Percentiles rank a stretch among this genome's conserved stretches.
These are phyloP conservation scores for Bacidia gigantensis DNA, from an alignment of 495 filamentous ascomycete genomes.

Conservation along the genomic window DNA sequence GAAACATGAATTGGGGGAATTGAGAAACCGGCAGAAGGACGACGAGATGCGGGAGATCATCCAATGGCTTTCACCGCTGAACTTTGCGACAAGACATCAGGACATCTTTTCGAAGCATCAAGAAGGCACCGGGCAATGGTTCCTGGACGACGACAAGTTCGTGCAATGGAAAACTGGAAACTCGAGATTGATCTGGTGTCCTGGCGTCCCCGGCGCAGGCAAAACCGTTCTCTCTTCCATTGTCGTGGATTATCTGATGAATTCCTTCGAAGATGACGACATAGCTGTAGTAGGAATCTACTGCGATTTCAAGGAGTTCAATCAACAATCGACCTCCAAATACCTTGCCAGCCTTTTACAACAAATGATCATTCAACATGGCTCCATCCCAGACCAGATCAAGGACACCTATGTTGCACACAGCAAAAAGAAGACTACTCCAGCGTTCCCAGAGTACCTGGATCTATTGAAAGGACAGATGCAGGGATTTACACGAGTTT, in stretches of 20 bases:
- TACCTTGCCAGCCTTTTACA: conserved; percentile 27
- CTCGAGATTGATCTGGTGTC: not conserved
- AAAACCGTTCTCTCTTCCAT: conserved; percentile 15
- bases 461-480: conserved; percentile 17
- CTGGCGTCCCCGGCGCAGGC: conserved; percentile 6
- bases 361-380: conserved; percentile 22
- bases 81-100: no score
- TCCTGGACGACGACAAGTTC: conserved; percentile 1
- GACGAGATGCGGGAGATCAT: no score
- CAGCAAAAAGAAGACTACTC: conserved; percentile 12
- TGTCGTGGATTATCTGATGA: conserved; percentile 19
- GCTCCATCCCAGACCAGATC: conserved; percentile 17
- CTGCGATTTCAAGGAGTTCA: conserved; percentile 25
- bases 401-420: conserved; percentile 18
- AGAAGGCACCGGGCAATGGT: conserved; percentile 2
- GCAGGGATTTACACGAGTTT: conserved; percentile 10
- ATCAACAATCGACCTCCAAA: conserved; percentile 21
- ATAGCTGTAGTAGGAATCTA: conserved; percentile 29
- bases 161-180: not conserved
- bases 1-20: no score
- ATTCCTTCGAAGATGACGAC: conserved; percentile 4
- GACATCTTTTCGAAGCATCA: not conserved
- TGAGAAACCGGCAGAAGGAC: no score
- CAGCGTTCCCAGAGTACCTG: not conserved
- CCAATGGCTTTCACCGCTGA: no score